Conservation (phyloP, 345 rosid genomes). For the Salix exigua region DNA sequence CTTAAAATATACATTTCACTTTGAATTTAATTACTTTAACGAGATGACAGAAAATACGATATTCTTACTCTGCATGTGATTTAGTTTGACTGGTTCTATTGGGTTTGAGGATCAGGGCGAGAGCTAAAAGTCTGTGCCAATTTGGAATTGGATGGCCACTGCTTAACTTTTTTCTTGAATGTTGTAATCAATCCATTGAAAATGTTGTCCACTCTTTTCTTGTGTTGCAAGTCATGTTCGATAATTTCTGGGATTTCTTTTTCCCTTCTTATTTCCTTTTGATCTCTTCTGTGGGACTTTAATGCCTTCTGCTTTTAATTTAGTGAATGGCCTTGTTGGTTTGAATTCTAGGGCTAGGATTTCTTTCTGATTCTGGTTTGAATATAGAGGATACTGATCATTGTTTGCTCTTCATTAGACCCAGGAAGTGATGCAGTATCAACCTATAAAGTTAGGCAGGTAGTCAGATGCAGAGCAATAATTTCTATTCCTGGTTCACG, state of each 20-base stretch:
- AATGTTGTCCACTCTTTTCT: neutral
- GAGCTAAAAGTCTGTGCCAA: neutral
- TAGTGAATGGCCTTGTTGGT: neutral
- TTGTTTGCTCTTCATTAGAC: slow-evolving; percentile 38
- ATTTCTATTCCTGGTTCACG: slow-evolving; percentile 58
- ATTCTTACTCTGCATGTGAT: neutral
- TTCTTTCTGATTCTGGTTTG: neutral
- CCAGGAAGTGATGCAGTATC: slow-evolving; percentile 63
- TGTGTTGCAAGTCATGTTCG: neutral
- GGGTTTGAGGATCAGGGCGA: neutral
- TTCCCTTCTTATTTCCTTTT: neutral
- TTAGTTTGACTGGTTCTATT: neutral
- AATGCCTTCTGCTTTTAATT: neutral
- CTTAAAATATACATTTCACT: neutral
- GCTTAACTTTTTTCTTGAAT: neutral
- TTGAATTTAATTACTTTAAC: too few relatives aligned
- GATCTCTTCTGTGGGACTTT: neutral
- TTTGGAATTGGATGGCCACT: neutral
- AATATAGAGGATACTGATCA: slow-evolving; percentile 11
- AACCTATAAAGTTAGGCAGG: slow-evolving; percentile 84
- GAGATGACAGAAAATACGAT: too few relatives aligned
- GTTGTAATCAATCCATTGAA: neutral
- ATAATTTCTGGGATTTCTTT: too few relatives aligned
- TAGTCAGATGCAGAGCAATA: slow-evolving; percentile 82
- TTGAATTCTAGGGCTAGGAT: neutral